These are phyloP conservation scores for Mycena galopus DNA, from an alignment of 768 basidiomycete species.

Conservation along the genomic window DNA sequence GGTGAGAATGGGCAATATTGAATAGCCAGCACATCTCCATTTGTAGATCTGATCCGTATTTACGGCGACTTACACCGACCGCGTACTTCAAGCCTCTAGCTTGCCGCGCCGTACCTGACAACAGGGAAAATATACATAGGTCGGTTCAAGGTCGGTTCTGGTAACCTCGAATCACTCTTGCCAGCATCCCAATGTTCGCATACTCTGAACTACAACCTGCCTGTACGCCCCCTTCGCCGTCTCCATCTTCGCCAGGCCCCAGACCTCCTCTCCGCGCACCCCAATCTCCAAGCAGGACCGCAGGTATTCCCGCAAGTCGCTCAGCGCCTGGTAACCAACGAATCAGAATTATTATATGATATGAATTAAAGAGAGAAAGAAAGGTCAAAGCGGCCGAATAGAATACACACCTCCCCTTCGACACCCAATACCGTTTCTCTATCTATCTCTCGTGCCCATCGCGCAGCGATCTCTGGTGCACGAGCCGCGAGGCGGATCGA, in stretches of 20 bases:
- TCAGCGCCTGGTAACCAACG: constrained; percentile 11
- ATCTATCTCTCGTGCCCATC: constrained; percentile 22
- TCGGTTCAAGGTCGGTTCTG: neutral
- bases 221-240: constrained; percentile 16
- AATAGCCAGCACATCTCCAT: too few relatives aligned
- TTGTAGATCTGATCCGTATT: too few relatives aligned
- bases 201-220: constrained; percentile 12
- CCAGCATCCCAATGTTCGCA: neutral
- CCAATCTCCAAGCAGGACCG: constrained; percentile 27
- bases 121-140: too few relatives aligned
- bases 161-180: neutral
- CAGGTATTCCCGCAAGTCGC: constrained; percentile 27
- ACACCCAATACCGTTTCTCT: constrained; percentile 14
- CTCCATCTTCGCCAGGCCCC: constrained; percentile 1
- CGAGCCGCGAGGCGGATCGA: constrained; percentile 9
- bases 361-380: neutral
- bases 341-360: neutral
- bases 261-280: constrained; percentile 13
- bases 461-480: constrained; percentile 18
- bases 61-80: too few relatives aligned
- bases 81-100: too few relatives aligned
- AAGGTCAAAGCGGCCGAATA: neutral
- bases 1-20: too few relatives aligned
- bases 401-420: constrained; percentile 7
- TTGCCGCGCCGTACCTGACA: too few relatives aligned